Percentiles rank a stretch among this genome's conserved stretches.
Evolutionary conservation across 768 basidiomycete genomes (phyloP).

Genomic region (Porphyrellus cyaneotinctus): DNA sequence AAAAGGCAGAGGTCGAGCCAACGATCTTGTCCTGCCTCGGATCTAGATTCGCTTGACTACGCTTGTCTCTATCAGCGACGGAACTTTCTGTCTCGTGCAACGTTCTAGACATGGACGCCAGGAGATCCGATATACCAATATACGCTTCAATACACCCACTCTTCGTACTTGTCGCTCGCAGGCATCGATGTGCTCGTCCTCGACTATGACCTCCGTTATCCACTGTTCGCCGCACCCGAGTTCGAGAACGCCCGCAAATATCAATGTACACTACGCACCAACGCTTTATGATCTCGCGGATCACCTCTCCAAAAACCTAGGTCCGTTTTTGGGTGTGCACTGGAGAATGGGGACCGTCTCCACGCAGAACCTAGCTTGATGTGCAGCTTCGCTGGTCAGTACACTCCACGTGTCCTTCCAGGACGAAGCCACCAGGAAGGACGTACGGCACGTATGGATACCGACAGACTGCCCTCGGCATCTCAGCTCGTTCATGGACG

Average conservation of each 20-base stretch:
- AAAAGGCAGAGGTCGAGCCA: conserved; percentile 4
- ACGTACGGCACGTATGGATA: conserved; percentile 47
- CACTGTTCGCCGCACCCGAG: conserved; percentile 33
- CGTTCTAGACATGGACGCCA: background rate
- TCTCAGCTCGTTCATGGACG: conserved; percentile 3
- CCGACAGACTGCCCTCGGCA: conserved; percentile 50
- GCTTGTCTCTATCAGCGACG: conserved; percentile 1
- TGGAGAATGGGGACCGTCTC: conserved; percentile 56
- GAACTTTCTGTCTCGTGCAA: conserved; percentile 11
- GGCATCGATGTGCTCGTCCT: conserved; percentile 46
- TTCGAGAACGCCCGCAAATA: background rate
- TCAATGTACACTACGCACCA: conserved; percentile 41
- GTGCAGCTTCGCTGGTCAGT: too few species aligned
- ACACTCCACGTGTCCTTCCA: too few species aligned
- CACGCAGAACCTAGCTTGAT: conserved; percentile 39
- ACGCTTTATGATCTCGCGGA: conserved; percentile 40
- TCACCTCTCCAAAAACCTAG: conserved; percentile 31
- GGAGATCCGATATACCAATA: conserved; percentile 8
- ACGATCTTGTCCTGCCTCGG: conserved; percentile 21
- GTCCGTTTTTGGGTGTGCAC: conserved; percentile 47
- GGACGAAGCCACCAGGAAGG: too few species aligned
- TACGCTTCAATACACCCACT: conserved; percentile 7
- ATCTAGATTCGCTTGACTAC: conserved; percentile 14
- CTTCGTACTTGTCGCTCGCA: too few species aligned
- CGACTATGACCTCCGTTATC: conserved; percentile 49